phyloP scores from a whole-genome alignment of 2,329 filamentous ascomycete species.

The Orbilia brochopaga region DNA sequence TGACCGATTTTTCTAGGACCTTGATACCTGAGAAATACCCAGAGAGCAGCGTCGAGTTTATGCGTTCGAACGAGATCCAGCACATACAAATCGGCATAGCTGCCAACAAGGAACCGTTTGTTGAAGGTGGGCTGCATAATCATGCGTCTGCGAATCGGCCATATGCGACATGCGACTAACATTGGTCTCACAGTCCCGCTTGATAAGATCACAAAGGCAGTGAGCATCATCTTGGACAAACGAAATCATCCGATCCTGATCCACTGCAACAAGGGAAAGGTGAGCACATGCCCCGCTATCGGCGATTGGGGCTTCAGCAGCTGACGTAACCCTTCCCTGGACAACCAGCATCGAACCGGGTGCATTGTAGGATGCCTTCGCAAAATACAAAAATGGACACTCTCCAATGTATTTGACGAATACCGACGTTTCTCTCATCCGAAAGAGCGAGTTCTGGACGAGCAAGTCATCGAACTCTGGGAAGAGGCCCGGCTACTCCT shows the following conservation, averaged over 20 bases:
- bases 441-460: conserved; percentile 54
- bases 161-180: conserved; percentile 47
- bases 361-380: conserved; percentile 83
- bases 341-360: conserved; percentile 76
- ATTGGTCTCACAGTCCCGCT: conserved; percentile 61
- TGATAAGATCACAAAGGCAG: conserved; percentile 71
- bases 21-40: conserved; percentile 63
- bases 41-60: conserved; percentile 66
- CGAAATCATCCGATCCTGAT: conserved; percentile 80
- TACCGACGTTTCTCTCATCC: conserved; percentile 59
- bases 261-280: conserved; percentile 91
- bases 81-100: conserved; percentile 79
- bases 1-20: too few species aligned
- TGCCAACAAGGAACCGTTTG: conserved; percentile 78
- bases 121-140: conserved; percentile 60
- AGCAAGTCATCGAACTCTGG: conserved; percentile 54
- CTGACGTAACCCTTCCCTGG: conserved; percentile 11
- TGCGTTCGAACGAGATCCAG: conserved; percentile 70
- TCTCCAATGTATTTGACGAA: conserved; percentile 70
- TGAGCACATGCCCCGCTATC: conserved; percentile 56
- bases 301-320: conserved; percentile 5
- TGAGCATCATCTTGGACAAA: conserved; percentile 73
- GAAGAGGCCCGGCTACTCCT: conserved; percentile 38
- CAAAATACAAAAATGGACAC: conserved; percentile 72
- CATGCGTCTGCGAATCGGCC: conserved; percentile 9